Evolutionary conservation across 805 yeast genomes (phyloP).

Genomic region (Saccharomycopsis capsularis): DNA sequence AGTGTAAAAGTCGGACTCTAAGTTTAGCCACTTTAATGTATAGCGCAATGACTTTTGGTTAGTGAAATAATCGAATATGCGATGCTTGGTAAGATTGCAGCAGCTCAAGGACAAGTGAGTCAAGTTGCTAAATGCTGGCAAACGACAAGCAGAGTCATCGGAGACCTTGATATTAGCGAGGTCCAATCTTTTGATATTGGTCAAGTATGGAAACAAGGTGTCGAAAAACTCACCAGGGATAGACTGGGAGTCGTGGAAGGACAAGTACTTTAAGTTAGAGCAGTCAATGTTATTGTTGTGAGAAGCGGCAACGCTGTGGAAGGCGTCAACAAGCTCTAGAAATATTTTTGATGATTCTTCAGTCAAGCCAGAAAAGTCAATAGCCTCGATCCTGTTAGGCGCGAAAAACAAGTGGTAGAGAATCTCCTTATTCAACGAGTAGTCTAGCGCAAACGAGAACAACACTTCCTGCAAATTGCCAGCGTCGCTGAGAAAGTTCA

Average conservation of each 20-base stretch:
- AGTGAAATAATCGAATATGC: constrained; percentile 13
- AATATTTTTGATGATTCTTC: not conserved
- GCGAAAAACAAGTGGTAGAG: constrained; percentile 1
- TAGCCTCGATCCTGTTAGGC: not conserved
- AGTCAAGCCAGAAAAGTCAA: constrained; percentile 8
- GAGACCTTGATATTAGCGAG: not conserved
- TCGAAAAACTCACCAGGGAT: constrained; percentile 8
- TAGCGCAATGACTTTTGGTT: constrained; percentile 6
- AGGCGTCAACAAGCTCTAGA: not conserved
- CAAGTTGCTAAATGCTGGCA: constrained; percentile 9
- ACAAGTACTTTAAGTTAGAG: constrained; percentile 1
- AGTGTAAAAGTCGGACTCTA: constrained; percentile 6
- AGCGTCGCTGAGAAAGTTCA: not conserved
- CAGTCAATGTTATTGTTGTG: not conserved
- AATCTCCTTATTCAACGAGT: not conserved
- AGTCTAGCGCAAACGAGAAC: constrained; percentile 7
- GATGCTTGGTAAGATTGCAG: constrained; percentile 10
- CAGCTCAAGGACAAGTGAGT: constrained; percentile 15
- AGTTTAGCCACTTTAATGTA: constrained; percentile 14
- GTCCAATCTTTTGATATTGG: constrained; percentile 8
- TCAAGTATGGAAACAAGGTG: constrained; percentile 1
- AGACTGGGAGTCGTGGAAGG: constrained; percentile 2
- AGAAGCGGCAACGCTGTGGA: not conserved
- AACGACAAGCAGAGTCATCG: not conserved
- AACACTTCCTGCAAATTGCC: not conserved